These are phyloP conservation scores for Ilyonectria sp. DNA, from an alignment of 2,329 filamentous ascomycete genomes.

Conservation along the genomic window DNA sequence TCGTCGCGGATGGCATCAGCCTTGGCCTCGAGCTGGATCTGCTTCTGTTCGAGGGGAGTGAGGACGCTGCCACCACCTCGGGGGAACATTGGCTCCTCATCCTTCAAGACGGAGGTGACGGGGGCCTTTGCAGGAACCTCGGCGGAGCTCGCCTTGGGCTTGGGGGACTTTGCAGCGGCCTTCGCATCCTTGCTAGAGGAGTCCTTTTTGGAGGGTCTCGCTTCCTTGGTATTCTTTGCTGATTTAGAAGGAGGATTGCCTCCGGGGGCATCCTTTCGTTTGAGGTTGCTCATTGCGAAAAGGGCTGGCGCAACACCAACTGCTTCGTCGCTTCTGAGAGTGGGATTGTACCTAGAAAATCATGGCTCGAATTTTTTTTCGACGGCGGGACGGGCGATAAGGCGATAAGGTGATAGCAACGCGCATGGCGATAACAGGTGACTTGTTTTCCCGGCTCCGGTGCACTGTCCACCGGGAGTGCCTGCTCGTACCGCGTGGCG, in stretches of 20 bases:
- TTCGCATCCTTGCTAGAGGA: conserved; percentile 50
- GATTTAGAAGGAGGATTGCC: conserved; percentile 65
- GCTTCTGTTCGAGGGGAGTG: conserved; percentile 94
- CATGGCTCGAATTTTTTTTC: conserved; percentile 52
- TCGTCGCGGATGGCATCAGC: conserved; percentile 94
- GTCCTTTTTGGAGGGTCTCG: conserved; percentile 65
- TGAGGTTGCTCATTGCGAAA: conserved; percentile 68
- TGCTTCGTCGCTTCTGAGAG: conserved; percentile 41
- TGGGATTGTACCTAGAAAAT: conserved; percentile 40
- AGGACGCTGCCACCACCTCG: conserved; percentile 92
- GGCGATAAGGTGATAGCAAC: conserved; percentile 32
- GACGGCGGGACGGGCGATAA: conserved; percentile 49
- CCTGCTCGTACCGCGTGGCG: background rate
- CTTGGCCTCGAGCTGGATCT: conserved; percentile 94
- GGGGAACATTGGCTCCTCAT: conserved; percentile 93
- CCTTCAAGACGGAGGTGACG: conserved; percentile 67
- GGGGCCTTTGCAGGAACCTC: conserved; percentile 52
- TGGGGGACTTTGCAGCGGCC: conserved; percentile 49
- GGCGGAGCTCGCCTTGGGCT: conserved; percentile 49
- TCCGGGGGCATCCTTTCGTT: conserved; percentile 71
- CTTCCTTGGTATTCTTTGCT: conserved; percentile 62
- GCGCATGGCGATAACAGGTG: conserved; percentile 15
- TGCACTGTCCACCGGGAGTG: conserved; percentile 8
- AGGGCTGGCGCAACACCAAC: conserved; percentile 47
- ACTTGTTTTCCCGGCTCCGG: conserved; percentile 38